Base-by-base conservation (phyloP, 257 asterid genomes). In the Penstemon eatonii region DNA sequence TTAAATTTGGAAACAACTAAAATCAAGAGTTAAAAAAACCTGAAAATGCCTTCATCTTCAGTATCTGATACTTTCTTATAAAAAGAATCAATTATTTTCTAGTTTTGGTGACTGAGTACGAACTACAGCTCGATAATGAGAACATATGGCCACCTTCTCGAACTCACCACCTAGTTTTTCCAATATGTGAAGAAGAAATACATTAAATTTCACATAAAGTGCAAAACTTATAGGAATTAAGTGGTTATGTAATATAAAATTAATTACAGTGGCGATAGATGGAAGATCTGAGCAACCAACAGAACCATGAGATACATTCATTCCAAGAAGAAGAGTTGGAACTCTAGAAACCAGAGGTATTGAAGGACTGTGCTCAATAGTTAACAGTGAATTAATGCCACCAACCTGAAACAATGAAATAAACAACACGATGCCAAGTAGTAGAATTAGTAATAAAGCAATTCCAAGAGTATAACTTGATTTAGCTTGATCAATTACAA, bases 241-340 rank as follows among this genome's bases (percentile, higher is more conserved):
- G 18, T 15, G 18, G 18, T 15, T 15, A 15, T 15, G 18, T 0
- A 15, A 15, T 15, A 15, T 15, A 15, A 15, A 15, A 15, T 15
- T 15, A 15, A 15, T 15, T 15, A 15, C 18, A 15, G 18, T 15
- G 41, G 93, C 91, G 72, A 85, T 75, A 38, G 96, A 90, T 5
- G 96, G 95, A 58, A 83, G 79, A 40, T 85, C 95, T 36, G 86
- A 63, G n/a, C 83, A 87, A 49, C 95, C 90, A 37, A 95, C 87
- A 13, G 96, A 84, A 50, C 90, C 95, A 66, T 89, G 96, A 7
- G 96, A 89, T 8, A 89, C 96, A 53, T 89, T 95, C 96, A 89
- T 89, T 18, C 96, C 96, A 8, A 85, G 37, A 0, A 89, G 85
- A 7, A 89, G 70, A 0, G 96, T 89, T 12, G 96, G 91, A 0